Conservation (phyloP, 805 yeast species). For the Lachancea kluyveri region DNA sequence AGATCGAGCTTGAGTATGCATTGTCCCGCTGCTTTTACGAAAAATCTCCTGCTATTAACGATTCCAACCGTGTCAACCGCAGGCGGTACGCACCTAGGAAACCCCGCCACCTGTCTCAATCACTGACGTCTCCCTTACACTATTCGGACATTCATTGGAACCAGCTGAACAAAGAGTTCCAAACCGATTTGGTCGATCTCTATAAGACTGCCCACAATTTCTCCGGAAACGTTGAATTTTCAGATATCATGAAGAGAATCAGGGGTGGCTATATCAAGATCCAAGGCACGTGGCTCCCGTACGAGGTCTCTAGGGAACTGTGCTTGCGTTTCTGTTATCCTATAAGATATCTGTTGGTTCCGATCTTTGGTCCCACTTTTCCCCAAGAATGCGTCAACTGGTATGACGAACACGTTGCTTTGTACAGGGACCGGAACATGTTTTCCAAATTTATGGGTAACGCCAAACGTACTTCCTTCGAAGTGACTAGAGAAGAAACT, state of each 20-base stretch:
- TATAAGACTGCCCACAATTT: slow-evolving; percentile 12
- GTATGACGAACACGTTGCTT: slow-evolving; percentile 6
- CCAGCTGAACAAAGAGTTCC: slow-evolving; percentile 18
- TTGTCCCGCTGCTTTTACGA: slow-evolving; percentile 9
- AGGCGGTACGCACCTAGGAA: slow-evolving; percentile 2
- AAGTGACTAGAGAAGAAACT: too few species aligned
- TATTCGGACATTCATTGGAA: slow-evolving; percentile 31
- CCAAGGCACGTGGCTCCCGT: slow-evolving; percentile 93
- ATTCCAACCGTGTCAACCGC: slow-evolving; percentile 1
- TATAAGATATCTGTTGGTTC: slow-evolving; percentile 68
- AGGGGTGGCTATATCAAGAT: slow-evolving; percentile 89
- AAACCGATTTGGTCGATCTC: slow-evolving; percentile 6
- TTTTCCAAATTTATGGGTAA: too few species aligned
- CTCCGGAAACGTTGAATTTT: slow-evolving; percentile 13
- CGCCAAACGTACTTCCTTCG: too few species aligned
- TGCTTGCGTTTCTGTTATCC: slow-evolving; percentile 74
- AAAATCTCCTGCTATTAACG: slow-evolving; percentile 3
- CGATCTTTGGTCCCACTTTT: slow-evolving; percentile 71
- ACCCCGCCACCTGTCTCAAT: slow-evolving; percentile 3
- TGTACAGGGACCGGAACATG: not conserved
- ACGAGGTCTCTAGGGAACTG: slow-evolving; percentile 54
- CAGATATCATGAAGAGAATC: slow-evolving; percentile 47
- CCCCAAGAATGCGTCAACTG: slow-evolving; percentile 29
- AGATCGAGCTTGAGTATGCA: slow-evolving; percentile 10
- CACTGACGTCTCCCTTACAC: slow-evolving; percentile 8